Percentiles rank a stretch among this genome's conserved stretches.
Evolutionary conservation across 2,329 filamentous ascomycete genomes (phyloP).

Genomic region (Colletotrichum ledebouriae): DNA sequence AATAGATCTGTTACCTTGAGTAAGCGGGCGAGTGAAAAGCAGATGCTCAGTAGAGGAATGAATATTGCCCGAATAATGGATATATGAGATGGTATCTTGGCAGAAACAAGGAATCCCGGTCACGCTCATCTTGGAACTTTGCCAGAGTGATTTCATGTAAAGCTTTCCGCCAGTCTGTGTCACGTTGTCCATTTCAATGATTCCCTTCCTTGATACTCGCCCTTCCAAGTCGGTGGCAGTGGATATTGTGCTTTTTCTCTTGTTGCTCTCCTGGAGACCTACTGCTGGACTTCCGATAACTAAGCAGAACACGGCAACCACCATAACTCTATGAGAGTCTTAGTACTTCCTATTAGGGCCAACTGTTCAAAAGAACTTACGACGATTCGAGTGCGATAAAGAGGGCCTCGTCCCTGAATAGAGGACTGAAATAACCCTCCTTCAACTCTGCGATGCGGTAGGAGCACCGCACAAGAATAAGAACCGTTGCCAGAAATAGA

Average conservation of each 20-base stretch:
- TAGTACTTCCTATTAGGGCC: background rate
- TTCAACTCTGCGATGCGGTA: constrained; percentile 72
- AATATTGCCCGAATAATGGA: too few relatives aligned
- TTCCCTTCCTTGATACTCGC: too few relatives aligned
- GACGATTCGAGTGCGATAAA: constrained; percentile 60
- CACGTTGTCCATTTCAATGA: too few relatives aligned
- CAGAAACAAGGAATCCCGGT: too few relatives aligned
- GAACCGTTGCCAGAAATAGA: constrained; percentile 64
- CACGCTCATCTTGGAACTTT: too few relatives aligned
- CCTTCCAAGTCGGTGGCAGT: background rate
- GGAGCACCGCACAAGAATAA: constrained; percentile 68
- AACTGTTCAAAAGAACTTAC: constrained; percentile 36
- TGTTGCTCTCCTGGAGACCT: constrained; percentile 6
- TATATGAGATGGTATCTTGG: too few relatives aligned
- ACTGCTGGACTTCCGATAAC: constrained; percentile 35
- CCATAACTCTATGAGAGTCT: constrained; percentile 25
- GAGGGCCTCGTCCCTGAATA: constrained; percentile 59
- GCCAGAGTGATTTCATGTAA: too few relatives aligned
- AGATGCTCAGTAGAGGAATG: too few relatives aligned
- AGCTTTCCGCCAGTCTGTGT: too few relatives aligned
- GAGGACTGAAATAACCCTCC: constrained; percentile 64
- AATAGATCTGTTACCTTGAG: too few relatives aligned
- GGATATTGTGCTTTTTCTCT: constrained; percentile 5
- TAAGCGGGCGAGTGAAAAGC: too few relatives aligned
- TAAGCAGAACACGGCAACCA: constrained; percentile 27